These are phyloP conservation scores for Tetrahymena borealis DNA, from an alignment of 73 alveolate genomes.

Conservation along the genomic window DNA sequence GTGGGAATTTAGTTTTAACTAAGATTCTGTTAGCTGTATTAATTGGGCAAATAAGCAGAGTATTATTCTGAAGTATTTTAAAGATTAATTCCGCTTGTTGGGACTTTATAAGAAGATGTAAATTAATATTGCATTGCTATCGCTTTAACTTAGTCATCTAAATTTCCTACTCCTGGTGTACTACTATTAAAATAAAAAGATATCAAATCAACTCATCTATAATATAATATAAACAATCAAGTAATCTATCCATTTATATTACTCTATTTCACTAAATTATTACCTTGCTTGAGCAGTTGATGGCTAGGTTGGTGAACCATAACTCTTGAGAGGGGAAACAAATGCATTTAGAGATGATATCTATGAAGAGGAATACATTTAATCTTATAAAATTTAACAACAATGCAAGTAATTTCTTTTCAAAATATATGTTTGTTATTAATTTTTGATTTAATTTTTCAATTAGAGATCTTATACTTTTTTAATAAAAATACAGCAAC, in stretches of 20 bases:
- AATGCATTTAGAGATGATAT: background rate
- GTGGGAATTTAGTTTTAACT: too few species aligned
- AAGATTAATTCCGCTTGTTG: background rate
- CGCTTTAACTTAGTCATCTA: background rate
- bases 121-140: background rate
- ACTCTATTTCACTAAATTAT: background rate
- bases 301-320: background rate
- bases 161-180: background rate
- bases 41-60: background rate
- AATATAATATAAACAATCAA: too few species aligned
- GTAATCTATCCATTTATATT: too few species aligned
- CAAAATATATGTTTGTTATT: background rate
- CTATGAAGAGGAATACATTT: background rate
- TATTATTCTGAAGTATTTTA: background rate
- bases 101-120: background rate
- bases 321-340: background rate
- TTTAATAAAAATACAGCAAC: background rate
- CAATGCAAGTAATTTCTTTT: background rate
- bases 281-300: background rate
- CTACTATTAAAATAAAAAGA: background rate
- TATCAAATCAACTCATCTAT: too few species aligned
- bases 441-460: background rate
- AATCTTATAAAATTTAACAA: background rate
- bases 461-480: background rate
- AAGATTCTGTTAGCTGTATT: too few species aligned